Evolutionary conservation across 2,329 filamentous ascomycete species (phyloP), one percentile per base, ranked within the genome.

Genomic region (Trichoderma simmonsii): DNA sequence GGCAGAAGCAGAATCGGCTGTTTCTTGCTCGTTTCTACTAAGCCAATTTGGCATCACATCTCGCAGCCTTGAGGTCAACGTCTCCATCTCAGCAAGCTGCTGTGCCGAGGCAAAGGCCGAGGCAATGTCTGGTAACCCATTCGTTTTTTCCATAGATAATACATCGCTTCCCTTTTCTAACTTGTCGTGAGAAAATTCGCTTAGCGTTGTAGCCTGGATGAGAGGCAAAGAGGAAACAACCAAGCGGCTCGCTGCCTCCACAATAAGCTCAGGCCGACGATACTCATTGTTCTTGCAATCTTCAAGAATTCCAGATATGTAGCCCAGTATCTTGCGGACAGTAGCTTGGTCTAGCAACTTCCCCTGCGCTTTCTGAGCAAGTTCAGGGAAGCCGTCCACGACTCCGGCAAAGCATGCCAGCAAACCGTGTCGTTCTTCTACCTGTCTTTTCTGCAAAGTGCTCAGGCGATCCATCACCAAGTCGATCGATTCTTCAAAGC

Each of bases 361-460:
- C 15, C 28, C 64, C 24, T 56, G 48, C 8, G 51, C 70, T 24
- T 72, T 24, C 4, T 65, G 70, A 5, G 78, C 61, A 24, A 85
- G 72, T 4, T 75, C 76, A 0, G 85, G 83, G 12, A 88, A 76
- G 6, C 80, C 79, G 66, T 90, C 85, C 4, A 91, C 77, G 0
- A 92, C 81, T 6, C 87, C 85, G 2, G 91, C 87, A n/a, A 92
- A 81, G 34, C 87, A 86, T 8, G 92, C 80, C 0, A 93, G 77
- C 5, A 93, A 80, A 0, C 92, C 92, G 77, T 94, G 92, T 2
- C 89, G 85, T 77, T 92, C 90, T 77, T 93, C 91, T 3, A 91
- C 87, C 76, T 93, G 89, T 36, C 90, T 85, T 28, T 76, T 77
- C 54, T 78, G 77, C 5, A 92, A 82, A 1, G 76, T 76, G 48